Conservation (phyloP, 805 yeast genomes). For the Geotrichum ghanense region DNA sequence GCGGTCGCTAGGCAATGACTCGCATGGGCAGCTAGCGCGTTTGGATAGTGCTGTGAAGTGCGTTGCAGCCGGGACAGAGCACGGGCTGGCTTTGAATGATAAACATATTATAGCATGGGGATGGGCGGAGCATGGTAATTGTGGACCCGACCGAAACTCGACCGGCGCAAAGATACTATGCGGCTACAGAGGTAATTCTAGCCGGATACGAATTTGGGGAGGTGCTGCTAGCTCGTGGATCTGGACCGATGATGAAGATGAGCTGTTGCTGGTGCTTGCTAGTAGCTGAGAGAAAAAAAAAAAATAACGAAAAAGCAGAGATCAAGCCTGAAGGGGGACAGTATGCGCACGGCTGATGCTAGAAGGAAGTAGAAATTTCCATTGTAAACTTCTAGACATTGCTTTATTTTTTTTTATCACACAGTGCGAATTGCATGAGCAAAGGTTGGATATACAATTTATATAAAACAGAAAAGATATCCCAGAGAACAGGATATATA, state of each 20-base stretch:
- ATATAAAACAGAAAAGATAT: no score
- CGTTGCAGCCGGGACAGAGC: conserved; percentile 72
- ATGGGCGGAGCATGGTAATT: conserved; percentile 98
- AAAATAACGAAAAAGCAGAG: no score
- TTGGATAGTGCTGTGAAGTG: not conserved
- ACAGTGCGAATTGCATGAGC: no score
- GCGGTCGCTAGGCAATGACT: conserved; percentile 58
- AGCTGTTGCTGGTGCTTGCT: not conserved
- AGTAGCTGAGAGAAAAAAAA: not conserved
- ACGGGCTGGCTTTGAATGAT: conserved; percentile 39
- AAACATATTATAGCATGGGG: conserved; percentile 68
- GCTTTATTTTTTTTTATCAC: no score
- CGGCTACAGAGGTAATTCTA: not conserved
- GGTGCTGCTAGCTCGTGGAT: not conserved
- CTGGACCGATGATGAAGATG: not conserved
- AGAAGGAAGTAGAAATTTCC: no score
- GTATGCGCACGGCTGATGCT: no score
- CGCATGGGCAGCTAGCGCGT: conserved; percentile 53
- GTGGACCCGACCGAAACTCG: conserved; percentile 37
- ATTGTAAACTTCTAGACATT: no score
- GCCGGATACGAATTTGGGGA: not conserved
- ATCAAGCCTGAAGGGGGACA: no score
- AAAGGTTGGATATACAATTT: no score
- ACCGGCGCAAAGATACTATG: not conserved
- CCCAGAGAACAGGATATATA: no score